Conservation (phyloP, 768 basidiomycete species). For the Boletus subcaerulescens region DNA sequence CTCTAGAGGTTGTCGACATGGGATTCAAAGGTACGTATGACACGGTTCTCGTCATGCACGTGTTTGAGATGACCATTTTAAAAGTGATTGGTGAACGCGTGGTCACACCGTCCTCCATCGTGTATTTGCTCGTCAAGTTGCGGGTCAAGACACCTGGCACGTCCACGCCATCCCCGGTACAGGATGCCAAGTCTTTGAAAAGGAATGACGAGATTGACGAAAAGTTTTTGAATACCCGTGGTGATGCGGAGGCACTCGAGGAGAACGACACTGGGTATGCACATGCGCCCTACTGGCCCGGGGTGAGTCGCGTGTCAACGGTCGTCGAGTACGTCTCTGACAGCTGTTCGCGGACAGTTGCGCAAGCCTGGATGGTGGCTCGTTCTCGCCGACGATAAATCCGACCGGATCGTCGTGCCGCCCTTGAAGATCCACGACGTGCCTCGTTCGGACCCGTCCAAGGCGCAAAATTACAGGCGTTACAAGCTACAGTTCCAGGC, state of each 20-base stretch:
- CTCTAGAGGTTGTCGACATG: slow-evolving; percentile 75
- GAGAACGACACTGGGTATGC: slow-evolving; percentile 53
- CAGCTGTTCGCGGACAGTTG: slow-evolving; percentile 41
- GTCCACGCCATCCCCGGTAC: slow-evolving; percentile 28
- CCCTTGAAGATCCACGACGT: slow-evolving; percentile 81
- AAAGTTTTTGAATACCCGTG: slow-evolving; percentile 61
- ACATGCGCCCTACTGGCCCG: slow-evolving; percentile 94
- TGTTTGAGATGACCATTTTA: slow-evolving; percentile 4
- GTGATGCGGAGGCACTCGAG: slow-evolving; percentile 61
- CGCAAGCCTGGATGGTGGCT: slow-evolving; percentile 94
- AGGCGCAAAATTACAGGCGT: slow-evolving; percentile 61
- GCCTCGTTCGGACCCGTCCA: slow-evolving; percentile 53
- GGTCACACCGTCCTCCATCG: slow-evolving; percentile 85
- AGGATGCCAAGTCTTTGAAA: slow-evolving; percentile 42
- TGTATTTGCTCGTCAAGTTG: slow-evolving; percentile 82
- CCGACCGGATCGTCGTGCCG: slow-evolving; percentile 81
- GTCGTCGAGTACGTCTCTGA: neutral
- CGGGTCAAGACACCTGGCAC: slow-evolving; percentile 60
- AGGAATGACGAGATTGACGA: slow-evolving; percentile 62
- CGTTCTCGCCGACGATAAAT: slow-evolving; percentile 83
- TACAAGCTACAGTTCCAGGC: slow-evolving; percentile 96
- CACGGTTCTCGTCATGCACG: neutral
- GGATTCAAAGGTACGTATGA: slow-evolving; percentile 72
- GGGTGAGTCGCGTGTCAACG: slow-evolving; percentile 44
- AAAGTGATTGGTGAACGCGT: slow-evolving; percentile 87